Evolutionary conservation across 2,329 filamentous ascomycete genomes (phyloP).

Genomic region (Cucurbitaria berberidis): DNA sequence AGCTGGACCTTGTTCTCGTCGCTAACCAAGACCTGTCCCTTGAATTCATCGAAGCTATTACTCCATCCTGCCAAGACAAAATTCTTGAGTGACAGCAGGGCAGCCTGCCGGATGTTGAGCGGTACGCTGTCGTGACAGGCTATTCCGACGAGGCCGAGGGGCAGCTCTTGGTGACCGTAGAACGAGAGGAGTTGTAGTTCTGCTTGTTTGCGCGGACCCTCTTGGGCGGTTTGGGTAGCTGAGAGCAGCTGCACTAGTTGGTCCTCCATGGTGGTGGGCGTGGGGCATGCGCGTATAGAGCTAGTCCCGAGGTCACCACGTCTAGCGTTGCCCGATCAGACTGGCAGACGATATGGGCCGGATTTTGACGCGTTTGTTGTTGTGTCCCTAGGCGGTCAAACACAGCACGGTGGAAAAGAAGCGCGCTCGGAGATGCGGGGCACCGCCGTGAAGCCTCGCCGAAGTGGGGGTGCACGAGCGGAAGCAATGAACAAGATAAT

Average conservation of each 20-base stretch:
- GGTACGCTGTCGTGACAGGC: conserved; percentile 77
- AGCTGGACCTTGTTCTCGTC: conserved; percentile 77
- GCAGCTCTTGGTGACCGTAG: conserved; percentile 72
- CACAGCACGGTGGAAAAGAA: conserved; percentile 20
- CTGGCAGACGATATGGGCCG: conserved; percentile 10
- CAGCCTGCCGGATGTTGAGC: conserved; percentile 79
- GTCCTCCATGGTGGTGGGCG: conserved; percentile 77
- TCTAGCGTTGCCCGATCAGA: conserved; percentile 34
- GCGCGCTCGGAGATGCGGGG: conserved; percentile 36
- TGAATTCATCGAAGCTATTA: conserved; percentile 73
- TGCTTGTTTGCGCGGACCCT: conserved; percentile 81
- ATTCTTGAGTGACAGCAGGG: conserved; percentile 77
- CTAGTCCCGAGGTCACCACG: conserved; percentile 36
- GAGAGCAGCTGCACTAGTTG: conserved; percentile 87
- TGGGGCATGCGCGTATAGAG: conserved; percentile 32
- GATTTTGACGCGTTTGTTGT: conserved; percentile 30
- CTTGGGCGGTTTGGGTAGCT: conserved; percentile 80
- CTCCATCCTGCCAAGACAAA: conserved; percentile 90
- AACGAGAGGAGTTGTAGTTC: conserved; percentile 80
- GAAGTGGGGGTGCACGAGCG: conserved; percentile 16
- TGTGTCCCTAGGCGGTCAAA: conserved; percentile 23
- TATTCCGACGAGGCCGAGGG: conserved; percentile 79
- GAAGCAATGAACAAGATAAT: background rate
- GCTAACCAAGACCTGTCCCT: conserved; percentile 69
- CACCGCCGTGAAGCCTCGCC: conserved; percentile 23